These are phyloP conservation scores for Chytriomyces hyalinus DNA, from an alignment of 192 early-diverging fungal species.

Conservation along the genomic window DNA sequence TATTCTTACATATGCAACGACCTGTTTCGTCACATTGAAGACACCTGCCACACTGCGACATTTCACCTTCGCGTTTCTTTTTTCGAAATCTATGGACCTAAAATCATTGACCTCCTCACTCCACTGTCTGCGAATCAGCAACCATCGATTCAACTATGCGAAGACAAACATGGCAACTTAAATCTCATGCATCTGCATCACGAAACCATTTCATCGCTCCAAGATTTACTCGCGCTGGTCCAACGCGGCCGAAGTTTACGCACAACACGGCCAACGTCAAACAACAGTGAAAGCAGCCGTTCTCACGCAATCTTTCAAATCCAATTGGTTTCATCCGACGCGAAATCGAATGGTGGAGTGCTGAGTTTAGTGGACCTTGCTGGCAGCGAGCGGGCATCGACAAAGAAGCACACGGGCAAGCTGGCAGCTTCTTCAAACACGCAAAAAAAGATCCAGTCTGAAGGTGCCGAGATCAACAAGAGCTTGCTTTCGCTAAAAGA, in stretches of 20 bases:
- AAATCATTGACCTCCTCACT: conserved; percentile 47
- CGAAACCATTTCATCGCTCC: conserved; percentile 1
- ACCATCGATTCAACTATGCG: conserved; percentile 25
- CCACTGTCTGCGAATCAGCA: background rate
- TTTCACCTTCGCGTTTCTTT: conserved; percentile 37
- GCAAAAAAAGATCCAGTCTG: conserved; percentile 26
- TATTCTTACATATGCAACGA: conserved; percentile 46
- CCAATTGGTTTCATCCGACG: conserved; percentile 6
- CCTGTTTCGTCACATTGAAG: conserved; percentile 34
- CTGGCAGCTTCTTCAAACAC: no score
- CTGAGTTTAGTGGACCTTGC: conserved; percentile 50
- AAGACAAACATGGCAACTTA: conserved; percentile 40
- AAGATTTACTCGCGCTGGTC: conserved; percentile 18
- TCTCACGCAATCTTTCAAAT: conserved; percentile 54
- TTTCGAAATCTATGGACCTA: conserved; percentile 50
- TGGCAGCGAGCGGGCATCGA: conserved; percentile 48
- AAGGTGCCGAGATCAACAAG: conserved; percentile 57
- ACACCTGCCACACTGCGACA: conserved; percentile 13
- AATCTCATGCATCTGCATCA: conserved; percentile 35
- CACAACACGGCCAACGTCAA: conserved; percentile 51
- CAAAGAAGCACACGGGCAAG: conserved; percentile 18
- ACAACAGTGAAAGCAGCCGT: conserved; percentile 46
- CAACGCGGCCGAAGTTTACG: conserved; percentile 34
- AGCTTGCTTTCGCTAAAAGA: conserved; percentile 51
- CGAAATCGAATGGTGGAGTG: conserved; percentile 6